Conservation (phyloP, 2,329 filamentous ascomycete genomes). For the Keithomyces neogunnii region DNA sequence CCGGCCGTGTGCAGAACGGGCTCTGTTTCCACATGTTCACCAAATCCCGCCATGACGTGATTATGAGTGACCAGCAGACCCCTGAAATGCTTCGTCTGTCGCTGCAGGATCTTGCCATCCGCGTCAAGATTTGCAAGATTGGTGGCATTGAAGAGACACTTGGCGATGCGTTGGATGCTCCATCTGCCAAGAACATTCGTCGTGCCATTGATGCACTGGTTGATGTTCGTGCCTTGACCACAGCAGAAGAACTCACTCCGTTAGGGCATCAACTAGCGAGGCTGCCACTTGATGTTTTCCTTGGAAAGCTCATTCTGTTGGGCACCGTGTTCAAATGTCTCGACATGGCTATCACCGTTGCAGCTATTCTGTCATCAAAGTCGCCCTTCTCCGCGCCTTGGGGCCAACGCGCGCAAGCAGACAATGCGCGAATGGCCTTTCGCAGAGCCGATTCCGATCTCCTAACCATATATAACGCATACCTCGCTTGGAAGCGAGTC, state of each 20-base stretch:
- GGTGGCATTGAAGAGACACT: slow-evolving; percentile 89
- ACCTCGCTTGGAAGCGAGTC: slow-evolving; percentile 77
- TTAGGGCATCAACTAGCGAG: slow-evolving; percentile 81
- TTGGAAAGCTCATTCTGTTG: slow-evolving; percentile 86
- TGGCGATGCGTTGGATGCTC: slow-evolving; percentile 79
- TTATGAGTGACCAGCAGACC: slow-evolving; percentile 87
- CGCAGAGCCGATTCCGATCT: slow-evolving; percentile 84
- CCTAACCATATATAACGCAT: slow-evolving; percentile 89
- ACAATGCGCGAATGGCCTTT: slow-evolving; percentile 70
- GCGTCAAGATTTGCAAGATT: slow-evolving; percentile 95
- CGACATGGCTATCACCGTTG: slow-evolving; percentile 84
- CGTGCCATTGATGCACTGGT: slow-evolving; percentile 87
- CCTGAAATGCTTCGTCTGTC: slow-evolving; percentile 94
- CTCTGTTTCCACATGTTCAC: slow-evolving; percentile 96
- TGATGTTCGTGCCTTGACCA: slow-evolving; percentile 82
- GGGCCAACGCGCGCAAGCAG: slow-evolving; percentile 72
- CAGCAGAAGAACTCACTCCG: slow-evolving; percentile 73
- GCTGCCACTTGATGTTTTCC: slow-evolving; percentile 84
- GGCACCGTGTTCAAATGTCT: slow-evolving; percentile 83
- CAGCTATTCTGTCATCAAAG: slow-evolving; percentile 89
- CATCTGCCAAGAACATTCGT: slow-evolving; percentile 84
- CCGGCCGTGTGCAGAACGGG: slow-evolving; percentile 89
- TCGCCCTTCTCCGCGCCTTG: slow-evolving; percentile 87
- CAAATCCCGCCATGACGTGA: slow-evolving; percentile 73
- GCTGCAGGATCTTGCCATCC: slow-evolving; percentile 86